Evolutionary conservation across 2,329 filamentous ascomycete genomes (phyloP), one percentile per base, ranked within the genome.

Genomic region (Cadophora sp.): DNA sequence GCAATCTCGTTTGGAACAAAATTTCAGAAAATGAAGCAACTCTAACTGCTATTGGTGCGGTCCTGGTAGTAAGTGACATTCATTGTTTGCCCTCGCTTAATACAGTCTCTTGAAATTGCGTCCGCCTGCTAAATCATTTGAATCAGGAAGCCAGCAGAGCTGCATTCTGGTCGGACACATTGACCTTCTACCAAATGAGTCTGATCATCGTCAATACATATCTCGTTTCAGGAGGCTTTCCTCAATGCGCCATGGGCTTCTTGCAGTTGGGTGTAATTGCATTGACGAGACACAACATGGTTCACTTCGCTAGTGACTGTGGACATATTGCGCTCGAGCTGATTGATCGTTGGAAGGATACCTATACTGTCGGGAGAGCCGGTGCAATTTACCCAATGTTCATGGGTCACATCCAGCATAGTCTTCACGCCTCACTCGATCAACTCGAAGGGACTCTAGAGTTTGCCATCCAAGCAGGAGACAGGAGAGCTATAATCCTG

Each of bases 271-370:
- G 87, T 27, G 85, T 88, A 71, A 86, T 94, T 64, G 86, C 89
- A 1, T 82, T 92, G 39, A 84, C 87, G n/a, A 85, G 91, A 16
- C 93, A 93, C 77, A 88, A 88, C 73, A 90, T 91, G 87, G 81
- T 90, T 8, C 82, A 88, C 50, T 87, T 91, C 66, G 90, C 89
- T 0, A 81, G 88, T 30, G 86, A 92, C 13, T 81, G 93, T 68
- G 89, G 89, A 4, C 81, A 82, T 24, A 83, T 88, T 14, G 87
- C 87, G 22, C 83, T 91, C 50, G 85, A 88, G 62, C 79, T 94
- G 14, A 83, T 94, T 56, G 85, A 89, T 30, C 83, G 84, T 62
- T 88, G 85, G 70, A 83, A 84, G 30, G 88, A 91, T 63, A 80
- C 85, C 1, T 91, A 90, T 71, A 89, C 88, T 0, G 80, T 90